Conservation (phyloP, 257 asterid species). For the Solanum chmielewskii region DNA sequence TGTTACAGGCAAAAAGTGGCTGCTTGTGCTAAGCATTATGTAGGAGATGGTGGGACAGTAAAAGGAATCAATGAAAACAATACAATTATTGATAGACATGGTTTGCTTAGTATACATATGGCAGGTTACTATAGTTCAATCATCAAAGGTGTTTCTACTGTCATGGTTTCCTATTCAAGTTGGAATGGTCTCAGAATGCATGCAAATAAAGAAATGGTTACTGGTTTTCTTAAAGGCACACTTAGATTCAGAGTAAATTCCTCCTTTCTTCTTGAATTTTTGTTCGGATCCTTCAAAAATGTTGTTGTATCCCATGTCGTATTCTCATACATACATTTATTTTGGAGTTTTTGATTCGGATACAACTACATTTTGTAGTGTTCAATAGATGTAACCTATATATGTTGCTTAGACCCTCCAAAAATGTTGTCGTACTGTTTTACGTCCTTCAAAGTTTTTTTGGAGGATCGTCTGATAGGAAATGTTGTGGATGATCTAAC, state of each 20-base stretch:
- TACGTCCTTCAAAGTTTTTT: neutral
- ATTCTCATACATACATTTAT: neutral
- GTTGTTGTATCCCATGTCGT: neutral
- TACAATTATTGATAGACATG: conserved; percentile 1
- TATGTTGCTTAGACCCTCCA: neutral
- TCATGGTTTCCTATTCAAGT: conserved; percentile 9
- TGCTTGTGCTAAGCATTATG: conserved; percentile 9
- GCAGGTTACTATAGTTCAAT: conserved; percentile 6
- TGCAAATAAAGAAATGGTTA: neutral
- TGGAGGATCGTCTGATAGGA: neutral
- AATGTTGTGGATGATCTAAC: neutral
- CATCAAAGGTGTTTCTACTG: conserved; percentile 8
- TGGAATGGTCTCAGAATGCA: conserved; percentile 12
- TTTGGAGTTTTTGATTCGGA: neutral
- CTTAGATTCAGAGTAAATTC: conserved; percentile 8
- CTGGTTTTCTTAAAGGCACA: conserved; percentile 6
- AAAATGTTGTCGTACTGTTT: neutral
- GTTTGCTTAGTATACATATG: conserved; percentile 8
- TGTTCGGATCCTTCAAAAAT: neutral
- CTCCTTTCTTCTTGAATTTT: neutral
- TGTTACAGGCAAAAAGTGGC: neutral
- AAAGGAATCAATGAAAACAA: conserved; percentile 7
- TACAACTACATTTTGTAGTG: neutral
- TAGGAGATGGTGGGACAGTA: conserved; percentile 7
- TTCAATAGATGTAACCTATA: neutral